Percentiles rank a stretch among this genome's conserved stretches.
Evolutionary conservation across 2,329 filamentous ascomycete species (phyloP).

Genomic region (Colletotrichum orbiculare): DNA sequence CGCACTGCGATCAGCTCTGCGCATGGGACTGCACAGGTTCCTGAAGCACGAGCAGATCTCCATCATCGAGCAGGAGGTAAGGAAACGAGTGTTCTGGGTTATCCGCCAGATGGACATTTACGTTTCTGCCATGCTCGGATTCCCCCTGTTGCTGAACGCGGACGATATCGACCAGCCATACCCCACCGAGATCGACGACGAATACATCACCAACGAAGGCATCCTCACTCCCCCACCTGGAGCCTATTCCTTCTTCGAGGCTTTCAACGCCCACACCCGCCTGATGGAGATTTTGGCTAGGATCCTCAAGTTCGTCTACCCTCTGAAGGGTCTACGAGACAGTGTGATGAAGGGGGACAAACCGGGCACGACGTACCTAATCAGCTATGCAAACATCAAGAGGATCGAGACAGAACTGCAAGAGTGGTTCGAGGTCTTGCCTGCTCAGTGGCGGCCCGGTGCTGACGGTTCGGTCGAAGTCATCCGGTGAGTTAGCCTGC

Average conservation of each 20-base stretch:
- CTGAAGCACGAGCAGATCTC: slow-evolving; percentile 72
- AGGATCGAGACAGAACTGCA: slow-evolving; percentile 73
- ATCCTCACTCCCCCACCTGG: slow-evolving; percentile 67
- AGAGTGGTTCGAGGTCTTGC: slow-evolving; percentile 74
- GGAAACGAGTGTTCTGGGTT: slow-evolving; percentile 74
- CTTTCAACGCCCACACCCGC: slow-evolving; percentile 73
- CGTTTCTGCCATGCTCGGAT: slow-evolving; percentile 74
- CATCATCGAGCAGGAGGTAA: slow-evolving; percentile 71
- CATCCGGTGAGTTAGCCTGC: slow-evolving; percentile 71
- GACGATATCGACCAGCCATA: slow-evolving; percentile 76
- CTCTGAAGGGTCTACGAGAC: slow-evolving; percentile 66
- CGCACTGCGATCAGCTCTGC: slow-evolving; percentile 78
- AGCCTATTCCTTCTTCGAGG: slow-evolving; percentile 69
- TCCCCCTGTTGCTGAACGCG: slow-evolving; percentile 70
- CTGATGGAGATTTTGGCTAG: slow-evolving; percentile 73
- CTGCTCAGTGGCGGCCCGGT: slow-evolving; percentile 81
- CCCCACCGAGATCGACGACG: slow-evolving; percentile 73
- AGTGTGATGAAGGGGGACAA: slow-evolving; percentile 54
- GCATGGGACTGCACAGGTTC: slow-evolving; percentile 82
- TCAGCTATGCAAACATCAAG: slow-evolving; percentile 72
- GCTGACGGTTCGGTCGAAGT: slow-evolving; percentile 80
- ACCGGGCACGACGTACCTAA: slow-evolving; percentile 65
- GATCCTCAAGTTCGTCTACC: slow-evolving; percentile 74
- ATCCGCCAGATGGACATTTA: slow-evolving; percentile 78
- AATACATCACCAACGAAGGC: slow-evolving; percentile 70